These are phyloP conservation scores for Fusarium sp. DNA, from an alignment of 2,329 filamentous ascomycete genomes.

Conservation along the genomic window DNA sequence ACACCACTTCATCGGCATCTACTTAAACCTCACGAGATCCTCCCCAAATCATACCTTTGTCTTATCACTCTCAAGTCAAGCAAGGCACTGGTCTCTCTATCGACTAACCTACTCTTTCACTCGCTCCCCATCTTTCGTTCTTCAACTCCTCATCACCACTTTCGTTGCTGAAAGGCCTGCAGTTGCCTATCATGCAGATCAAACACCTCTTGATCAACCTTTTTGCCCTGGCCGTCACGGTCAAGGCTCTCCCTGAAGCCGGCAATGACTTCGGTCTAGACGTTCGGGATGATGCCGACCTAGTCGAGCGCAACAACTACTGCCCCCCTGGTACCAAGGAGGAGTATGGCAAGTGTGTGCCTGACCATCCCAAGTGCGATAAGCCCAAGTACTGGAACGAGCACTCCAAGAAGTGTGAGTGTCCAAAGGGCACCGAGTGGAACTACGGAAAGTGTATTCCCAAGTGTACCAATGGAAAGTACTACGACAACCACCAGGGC, in stretches of 20 bases:
- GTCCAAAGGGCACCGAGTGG: conserved; percentile 7
- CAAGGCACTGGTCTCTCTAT: conserved; percentile 34
- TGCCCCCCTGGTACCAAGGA: conserved; percentile 29
- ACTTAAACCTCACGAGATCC: conserved; percentile 39
- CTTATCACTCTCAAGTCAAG: conserved; percentile 37
- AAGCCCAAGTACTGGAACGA: conserved; percentile 4
- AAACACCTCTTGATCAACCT: conserved; percentile 41
- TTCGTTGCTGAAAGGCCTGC: conserved; percentile 36
- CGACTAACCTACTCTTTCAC: conserved; percentile 23
- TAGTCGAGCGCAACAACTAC: conserved; percentile 25
- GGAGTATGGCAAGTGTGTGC: conserved; percentile 33
- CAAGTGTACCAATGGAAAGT: conserved; percentile 14
- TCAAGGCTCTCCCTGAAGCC: conserved; percentile 41
- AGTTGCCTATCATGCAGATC: conserved; percentile 43
- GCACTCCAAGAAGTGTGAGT: conserved; percentile 24
- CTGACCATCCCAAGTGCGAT: conserved; percentile 20
- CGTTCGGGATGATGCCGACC: conserved; percentile 23
- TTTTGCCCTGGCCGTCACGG: conserved; percentile 36
- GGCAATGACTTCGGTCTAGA: conserved; percentile 37
- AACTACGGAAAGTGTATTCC: conserved; percentile 27
- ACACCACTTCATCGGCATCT: conserved; percentile 4
- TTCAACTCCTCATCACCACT: conserved; percentile 1
- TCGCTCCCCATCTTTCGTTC: conserved; percentile 26
- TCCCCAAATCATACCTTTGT: background rate
- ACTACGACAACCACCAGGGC: conserved; percentile 12